A percentile compares a stretch with the other conserved stretches of the same genome.
Conservation (phyloP, 2,329 filamentous ascomycete species). For the Aspergillus pseudonomiae region DNA sequence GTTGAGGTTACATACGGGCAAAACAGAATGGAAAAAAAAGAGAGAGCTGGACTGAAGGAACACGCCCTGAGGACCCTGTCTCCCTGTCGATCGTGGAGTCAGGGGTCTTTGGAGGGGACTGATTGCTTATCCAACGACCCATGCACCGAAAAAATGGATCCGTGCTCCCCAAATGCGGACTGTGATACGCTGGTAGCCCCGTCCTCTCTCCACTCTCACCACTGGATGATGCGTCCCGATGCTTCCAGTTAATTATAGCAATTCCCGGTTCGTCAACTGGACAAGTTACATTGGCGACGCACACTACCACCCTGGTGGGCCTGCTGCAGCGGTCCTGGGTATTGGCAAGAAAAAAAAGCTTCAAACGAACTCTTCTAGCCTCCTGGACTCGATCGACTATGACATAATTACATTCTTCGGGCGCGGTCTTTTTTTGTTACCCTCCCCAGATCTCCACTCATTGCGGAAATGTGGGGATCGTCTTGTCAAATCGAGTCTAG, state of each 20-base stretch:
- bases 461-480: background rate
- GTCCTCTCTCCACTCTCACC: background rate
- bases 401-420: background rate
- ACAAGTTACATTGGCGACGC: background rate
- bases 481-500: too few species aligned
- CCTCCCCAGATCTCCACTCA: background rate
- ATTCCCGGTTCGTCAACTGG: background rate
- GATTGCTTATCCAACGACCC: background rate
- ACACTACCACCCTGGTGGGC: background rate
- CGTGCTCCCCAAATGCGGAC: background rate
- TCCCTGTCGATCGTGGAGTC: slow-evolving; percentile 1
- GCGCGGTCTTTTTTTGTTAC: background rate
- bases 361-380: background rate
- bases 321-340: background rate
- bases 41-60: background rate
- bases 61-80: background rate
- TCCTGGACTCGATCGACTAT: background rate
- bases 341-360: background rate
- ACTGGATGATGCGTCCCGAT: background rate
- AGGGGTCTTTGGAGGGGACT: background rate
- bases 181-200: background rate
- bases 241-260: background rate
- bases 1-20: background rate
- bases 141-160: background rate
- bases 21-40: background rate